Percentiles rank a stretch among this genome's conserved stretches.
Evolutionary conservation across 495 filamentous ascomycete genomes (phyloP).

Genomic region (Polyplosphaeria fusca): DNA sequence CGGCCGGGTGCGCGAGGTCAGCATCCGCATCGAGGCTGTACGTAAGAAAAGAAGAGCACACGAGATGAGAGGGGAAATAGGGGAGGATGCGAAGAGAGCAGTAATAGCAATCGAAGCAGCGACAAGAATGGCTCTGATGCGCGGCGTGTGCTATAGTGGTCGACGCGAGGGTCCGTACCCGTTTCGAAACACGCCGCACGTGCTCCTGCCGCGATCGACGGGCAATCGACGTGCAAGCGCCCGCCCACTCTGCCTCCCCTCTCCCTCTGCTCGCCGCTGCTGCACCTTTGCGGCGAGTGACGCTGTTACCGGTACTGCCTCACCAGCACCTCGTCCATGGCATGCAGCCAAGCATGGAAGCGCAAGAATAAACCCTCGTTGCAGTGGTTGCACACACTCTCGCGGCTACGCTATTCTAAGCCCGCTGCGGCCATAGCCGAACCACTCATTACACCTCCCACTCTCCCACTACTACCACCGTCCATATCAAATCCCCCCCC

Average conservation of each 20-base stretch:
- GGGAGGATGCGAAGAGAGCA: constrained; percentile 11
- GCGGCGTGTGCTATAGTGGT: too few relatives aligned
- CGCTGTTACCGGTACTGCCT: constrained; percentile 13
- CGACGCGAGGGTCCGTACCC: constrained; percentile 8
- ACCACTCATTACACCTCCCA: neutral
- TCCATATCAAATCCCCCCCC: neutral
- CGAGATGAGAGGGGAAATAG: constrained; percentile 14
- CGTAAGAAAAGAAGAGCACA: neutral
- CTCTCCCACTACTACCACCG: neutral
- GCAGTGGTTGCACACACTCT: too few relatives aligned
- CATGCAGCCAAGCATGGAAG: constrained; percentile 15
- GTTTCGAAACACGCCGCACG: constrained; percentile 28
- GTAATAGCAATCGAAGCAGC: too few relatives aligned
- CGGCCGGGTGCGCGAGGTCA: too few relatives aligned
- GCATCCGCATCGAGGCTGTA: constrained; percentile 1
- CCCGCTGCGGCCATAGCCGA: constrained; percentile 4
- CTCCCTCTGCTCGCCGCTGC: neutral
- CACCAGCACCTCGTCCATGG: constrained; percentile 6
- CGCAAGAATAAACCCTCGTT: constrained; percentile 17
- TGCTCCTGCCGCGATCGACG: neutral
- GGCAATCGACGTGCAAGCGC: constrained; percentile 5
- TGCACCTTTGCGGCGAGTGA: neutral
- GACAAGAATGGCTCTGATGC: neutral
- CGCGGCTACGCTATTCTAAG: too few relatives aligned
- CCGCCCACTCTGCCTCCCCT: neutral